Base-by-base conservation (phyloP, 2,329 filamentous ascomycete species). In the Aschersonia sp. region DNA sequence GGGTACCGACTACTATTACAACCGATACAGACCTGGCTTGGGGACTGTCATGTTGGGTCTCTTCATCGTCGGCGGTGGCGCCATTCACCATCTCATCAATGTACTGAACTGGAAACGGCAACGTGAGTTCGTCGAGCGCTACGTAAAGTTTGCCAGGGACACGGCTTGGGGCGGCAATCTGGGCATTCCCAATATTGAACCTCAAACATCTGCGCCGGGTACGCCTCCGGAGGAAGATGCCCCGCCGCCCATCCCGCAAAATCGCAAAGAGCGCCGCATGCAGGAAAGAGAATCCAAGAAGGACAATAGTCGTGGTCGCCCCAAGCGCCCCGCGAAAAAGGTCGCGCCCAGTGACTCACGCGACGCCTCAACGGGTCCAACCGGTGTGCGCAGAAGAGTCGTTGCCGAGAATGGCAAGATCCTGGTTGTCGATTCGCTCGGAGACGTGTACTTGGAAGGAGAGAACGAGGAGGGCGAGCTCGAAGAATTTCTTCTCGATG, bases 1-100 rank as follows among this genome's bases (percentile, higher is more conserved):
- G 70, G 92, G 92, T 50, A 96, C 90, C 43, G 90, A 92, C 52
- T 98, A 98, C 76, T 98, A 97, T 75, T 98, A 98, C 71, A 81
- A 81, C 58, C 82, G 92, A 49, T 96, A 90, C 75, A 79, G 92
- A 22, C 92, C 92, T 2, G 92, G 92, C 7, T 71, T 97, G 43
- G 87, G 87, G 50, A 85, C 85, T 11, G 92, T 95, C 43, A 66
- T 97, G 46, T 51, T 83, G 30, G 89, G 90, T 44, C 68, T 94
- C 41, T 87, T 97, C 65, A 63, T 95, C 52, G 78, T 87, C 46
- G 78, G 85, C 46, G 90, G 89, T 49, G 92, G 92, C 53, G 85
- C 72, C 32, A 82, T 85, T 39, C 92, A 98, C 69, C 98, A 96
- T 68, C 70, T 86, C 45, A 83, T 84, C 12, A 72, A 97, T 50